Evolutionary conservation across 140 eudicot species (phyloP).

Genomic region (Anethum foeniculum): DNA sequence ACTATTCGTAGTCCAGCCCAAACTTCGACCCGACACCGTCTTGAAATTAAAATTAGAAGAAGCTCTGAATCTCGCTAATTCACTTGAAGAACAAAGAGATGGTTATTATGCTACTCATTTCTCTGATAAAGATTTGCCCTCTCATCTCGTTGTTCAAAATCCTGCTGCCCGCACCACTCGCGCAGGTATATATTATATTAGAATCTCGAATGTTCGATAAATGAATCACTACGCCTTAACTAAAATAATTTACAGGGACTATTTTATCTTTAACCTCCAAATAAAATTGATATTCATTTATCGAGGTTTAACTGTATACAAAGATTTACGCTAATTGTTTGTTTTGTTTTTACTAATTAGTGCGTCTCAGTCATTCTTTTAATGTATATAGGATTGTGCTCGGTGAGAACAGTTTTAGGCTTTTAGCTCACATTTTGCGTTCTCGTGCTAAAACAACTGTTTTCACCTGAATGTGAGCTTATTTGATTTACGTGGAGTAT

Average conservation of each 20-base stretch:
- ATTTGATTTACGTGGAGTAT: background rate
- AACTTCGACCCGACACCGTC: conserved; percentile 47
- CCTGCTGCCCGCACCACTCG: conserved; percentile 53
- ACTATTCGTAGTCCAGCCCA: conserved; percentile 80
- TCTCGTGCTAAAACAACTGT: background rate
- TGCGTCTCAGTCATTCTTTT: too few species aligned
- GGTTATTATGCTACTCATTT: conserved; percentile 36
- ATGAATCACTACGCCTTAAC: too few species aligned
- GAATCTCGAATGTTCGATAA: too few species aligned
- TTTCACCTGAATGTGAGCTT: background rate
- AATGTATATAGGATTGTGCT: too few species aligned
- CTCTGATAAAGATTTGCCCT: conserved; percentile 40
- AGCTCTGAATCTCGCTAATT: conserved; percentile 87
- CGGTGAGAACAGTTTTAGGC: background rate
- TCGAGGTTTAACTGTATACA: too few species aligned
- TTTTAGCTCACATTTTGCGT: background rate
- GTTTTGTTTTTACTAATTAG: background rate
- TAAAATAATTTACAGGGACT: too few species aligned
- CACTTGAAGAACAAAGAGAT: conserved; percentile 81
- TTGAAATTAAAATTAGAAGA: conserved; percentile 61
- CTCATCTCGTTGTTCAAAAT: conserved; percentile 77
- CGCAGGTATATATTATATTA: conserved; percentile 40
- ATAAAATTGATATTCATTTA: too few species aligned
- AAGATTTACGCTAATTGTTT: background rate
- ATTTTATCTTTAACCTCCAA: too few species aligned